Evolutionary conservation across 1,284 basidiomycete genomes (phyloP).

Genomic region (Vanrija humicola): DNA sequence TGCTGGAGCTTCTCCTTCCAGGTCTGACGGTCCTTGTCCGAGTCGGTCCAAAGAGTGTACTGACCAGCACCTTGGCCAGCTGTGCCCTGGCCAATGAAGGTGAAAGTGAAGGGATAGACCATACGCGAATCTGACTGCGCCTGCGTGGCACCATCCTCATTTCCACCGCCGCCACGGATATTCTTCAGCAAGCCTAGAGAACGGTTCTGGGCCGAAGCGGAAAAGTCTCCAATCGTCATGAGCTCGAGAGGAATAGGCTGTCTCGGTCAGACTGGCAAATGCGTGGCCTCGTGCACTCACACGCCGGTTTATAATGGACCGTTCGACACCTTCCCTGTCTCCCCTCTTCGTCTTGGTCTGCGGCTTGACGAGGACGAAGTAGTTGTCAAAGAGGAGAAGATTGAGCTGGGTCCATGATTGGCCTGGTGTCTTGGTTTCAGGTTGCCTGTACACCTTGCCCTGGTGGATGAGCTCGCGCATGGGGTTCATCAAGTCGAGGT

Average conservation of each 20-base stretch:
- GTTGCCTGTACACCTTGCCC: constrained; percentile 74
- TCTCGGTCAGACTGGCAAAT: constrained; percentile 35
- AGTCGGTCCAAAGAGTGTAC: constrained; percentile 81
- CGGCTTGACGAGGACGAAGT: constrained; percentile 80
- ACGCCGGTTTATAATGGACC: constrained; percentile 60
- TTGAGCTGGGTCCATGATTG: constrained; percentile 79
- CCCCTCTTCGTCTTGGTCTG: constrained; percentile 62
- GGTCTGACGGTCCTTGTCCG: constrained; percentile 64
- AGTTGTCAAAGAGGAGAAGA: constrained; percentile 88
- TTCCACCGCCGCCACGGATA: constrained; percentile 36
- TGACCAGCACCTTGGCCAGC: constrained; percentile 59
- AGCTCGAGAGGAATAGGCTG: constrained; percentile 83
- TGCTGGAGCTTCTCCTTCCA: constrained; percentile 90
- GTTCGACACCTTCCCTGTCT: constrained; percentile 51
- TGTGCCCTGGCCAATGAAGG: constrained; percentile 77
- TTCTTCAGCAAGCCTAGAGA: constrained; percentile 26
- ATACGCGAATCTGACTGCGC: constrained; percentile 57
- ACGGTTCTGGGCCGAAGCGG: constrained; percentile 49
- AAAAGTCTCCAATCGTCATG: constrained; percentile 73
- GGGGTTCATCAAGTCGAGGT: constrained; percentile 80
- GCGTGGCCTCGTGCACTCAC: not conserved
- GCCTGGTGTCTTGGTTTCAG: constrained; percentile 65
- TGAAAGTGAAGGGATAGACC: constrained; percentile 69
- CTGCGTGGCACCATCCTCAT: not conserved
- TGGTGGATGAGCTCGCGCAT: constrained; percentile 76